phyloP scores from a whole-genome alignment of 441 rosid species.

The Aleurites moluccanus region DNA sequence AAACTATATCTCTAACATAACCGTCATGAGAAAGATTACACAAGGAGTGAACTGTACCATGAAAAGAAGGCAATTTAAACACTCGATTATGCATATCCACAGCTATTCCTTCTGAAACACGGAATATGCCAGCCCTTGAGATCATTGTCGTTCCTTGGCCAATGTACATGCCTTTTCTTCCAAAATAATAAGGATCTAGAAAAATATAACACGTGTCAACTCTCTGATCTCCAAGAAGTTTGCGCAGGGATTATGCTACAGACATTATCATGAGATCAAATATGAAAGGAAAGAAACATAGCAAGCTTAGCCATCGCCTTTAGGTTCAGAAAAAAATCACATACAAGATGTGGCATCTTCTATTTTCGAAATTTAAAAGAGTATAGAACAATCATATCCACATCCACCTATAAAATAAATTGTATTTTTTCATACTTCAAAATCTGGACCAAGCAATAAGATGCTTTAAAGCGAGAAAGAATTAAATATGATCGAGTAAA shows the following conservation, averaged over 20 bases:
- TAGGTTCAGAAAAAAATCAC: background rate
- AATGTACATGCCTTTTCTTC: constrained; percentile 77
- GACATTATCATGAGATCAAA: background rate
- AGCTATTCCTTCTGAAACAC: constrained; percentile 75
- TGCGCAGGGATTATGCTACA: background rate
- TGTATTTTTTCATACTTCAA: background rate
- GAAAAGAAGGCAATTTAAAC: constrained; percentile 74
- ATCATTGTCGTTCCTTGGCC: constrained; percentile 84
- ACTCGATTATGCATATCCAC: constrained; percentile 78
- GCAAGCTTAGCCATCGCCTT: background rate
- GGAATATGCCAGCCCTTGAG: constrained; percentile 95
- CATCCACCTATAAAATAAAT: background rate
- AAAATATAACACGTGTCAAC: constrained; percentile 35
- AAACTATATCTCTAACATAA: background rate
- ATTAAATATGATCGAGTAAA: background rate
- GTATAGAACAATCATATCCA: no score
- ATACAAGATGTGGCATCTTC: background rate
- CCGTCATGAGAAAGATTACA: background rate
- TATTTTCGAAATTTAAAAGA: background rate
- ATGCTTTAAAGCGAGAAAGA: no score
- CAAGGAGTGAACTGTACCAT: constrained; percentile 50
- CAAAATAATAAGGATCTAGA: constrained; percentile 75
- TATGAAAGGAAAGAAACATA: background rate
- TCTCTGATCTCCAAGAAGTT: constrained; percentile 15
- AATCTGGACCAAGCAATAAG: background rate